phyloP scores from a whole-genome alignment of 2,329 filamentous ascomycete species.

The Aureobasidium sp. region DNA sequence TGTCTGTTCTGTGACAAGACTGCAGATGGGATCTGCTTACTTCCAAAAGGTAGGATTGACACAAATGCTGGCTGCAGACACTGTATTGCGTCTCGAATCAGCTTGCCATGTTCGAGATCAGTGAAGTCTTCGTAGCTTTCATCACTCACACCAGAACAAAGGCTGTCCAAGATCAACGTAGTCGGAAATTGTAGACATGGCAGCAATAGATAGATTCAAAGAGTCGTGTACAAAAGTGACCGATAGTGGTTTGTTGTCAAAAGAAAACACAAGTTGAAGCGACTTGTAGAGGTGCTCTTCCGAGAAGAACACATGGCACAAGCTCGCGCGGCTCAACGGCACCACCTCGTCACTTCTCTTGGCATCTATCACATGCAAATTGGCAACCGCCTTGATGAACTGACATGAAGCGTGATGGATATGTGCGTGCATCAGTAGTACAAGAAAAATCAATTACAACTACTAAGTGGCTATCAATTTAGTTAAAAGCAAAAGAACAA shows the following conservation, averaged over 20 bases:
- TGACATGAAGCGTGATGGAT: too few species aligned
- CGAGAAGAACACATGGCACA: constrained; percentile 9
- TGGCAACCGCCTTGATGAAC: too few species aligned
- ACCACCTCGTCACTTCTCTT: background rate
- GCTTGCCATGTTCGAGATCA: background rate
- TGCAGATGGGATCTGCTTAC: constrained; percentile 47
- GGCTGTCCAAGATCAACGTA: constrained; percentile 38
- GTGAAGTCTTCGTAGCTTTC: background rate
- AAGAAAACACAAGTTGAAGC: background rate
- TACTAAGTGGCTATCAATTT: constrained; percentile 6
- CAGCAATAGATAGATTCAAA: background rate
- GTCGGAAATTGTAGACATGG: constrained; percentile 7
- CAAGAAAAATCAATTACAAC: background rate
- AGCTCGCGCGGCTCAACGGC: background rate
- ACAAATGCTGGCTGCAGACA: constrained; percentile 70
- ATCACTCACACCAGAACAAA: constrained; percentile 38
- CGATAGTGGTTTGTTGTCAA: background rate
- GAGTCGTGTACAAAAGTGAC: too few species aligned
- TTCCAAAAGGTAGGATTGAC: constrained; percentile 99
- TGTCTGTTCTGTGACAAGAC: background rate
- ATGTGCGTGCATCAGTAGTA: background rate
- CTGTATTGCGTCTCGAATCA: constrained; percentile 37
- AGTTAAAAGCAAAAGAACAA: background rate
- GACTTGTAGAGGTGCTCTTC: background rate
- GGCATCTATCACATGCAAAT: constrained; percentile 1